These are phyloP conservation scores for Neurospora sp. DNA, from an alignment of 495 filamentous ascomycete genomes.

Conservation along the genomic window DNA sequence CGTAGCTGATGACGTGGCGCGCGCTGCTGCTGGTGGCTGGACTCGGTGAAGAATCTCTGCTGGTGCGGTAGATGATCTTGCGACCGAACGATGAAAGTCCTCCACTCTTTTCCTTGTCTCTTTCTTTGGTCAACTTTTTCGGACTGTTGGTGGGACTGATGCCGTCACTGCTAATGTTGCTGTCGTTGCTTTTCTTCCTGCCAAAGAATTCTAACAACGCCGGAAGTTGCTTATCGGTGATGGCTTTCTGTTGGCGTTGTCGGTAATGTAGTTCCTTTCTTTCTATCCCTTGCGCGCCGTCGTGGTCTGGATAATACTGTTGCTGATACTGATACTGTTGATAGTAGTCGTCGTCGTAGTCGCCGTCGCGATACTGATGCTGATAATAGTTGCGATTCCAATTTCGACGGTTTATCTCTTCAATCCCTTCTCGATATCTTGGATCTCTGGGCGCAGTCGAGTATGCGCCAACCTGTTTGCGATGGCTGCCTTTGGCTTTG, in stretches of 20 bases:
- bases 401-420: not conserved
- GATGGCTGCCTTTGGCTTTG: not conserved
- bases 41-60: constrained; percentile 1
- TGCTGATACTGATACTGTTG: not conserved
- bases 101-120: constrained; percentile 4
- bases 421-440: not conserved
- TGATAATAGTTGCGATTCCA: not conserved
- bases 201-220: constrained; percentile 3
- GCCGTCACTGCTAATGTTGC: not conserved
- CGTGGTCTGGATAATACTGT: not conserved
- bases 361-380: not conserved
- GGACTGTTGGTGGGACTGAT: not conserved
- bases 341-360: not conserved
- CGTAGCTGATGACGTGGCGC: constrained; percentile 4
- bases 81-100: not conserved
- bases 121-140: not conserved
- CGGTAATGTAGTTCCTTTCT: not conserved
- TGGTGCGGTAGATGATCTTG: not conserved
- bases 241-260: constrained; percentile 7
- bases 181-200: not conserved
- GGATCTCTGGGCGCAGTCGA: not conserved
- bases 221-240: constrained; percentile 14
- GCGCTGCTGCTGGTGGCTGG: constrained; percentile 2
- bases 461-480: not conserved
- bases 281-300: not conserved